Percentiles rank a stretch among this genome's conserved stretches.
phyloP scores from a whole-genome alignment of 129 eudicot genomes.

The Scalesia atractyloides region DNA sequence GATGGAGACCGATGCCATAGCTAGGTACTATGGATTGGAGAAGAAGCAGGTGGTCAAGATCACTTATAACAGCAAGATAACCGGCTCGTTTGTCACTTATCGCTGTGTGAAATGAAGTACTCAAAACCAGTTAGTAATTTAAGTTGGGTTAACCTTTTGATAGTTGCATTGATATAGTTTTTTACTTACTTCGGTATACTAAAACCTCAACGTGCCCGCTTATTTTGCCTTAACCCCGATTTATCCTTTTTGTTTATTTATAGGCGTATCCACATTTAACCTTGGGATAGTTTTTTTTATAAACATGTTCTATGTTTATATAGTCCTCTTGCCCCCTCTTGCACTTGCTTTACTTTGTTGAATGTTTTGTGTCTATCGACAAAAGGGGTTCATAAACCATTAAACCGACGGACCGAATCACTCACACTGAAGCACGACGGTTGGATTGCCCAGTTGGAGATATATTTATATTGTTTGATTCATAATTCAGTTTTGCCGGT shows the following conservation, averaged over 20 bases:
- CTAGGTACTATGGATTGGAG: constrained; percentile 56
- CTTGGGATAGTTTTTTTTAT: constrained; percentile 1
- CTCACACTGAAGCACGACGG: too few species aligned
- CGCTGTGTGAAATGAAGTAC: constrained; percentile 43
- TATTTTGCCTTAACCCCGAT: constrained; percentile 6
- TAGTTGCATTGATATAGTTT: constrained; percentile 6
- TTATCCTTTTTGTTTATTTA: constrained; percentile 3
- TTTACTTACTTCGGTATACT: constrained; percentile 20
- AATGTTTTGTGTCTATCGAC: neutral
- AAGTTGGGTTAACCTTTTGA: constrained; percentile 22
- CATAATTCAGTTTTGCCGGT: too few species aligned
- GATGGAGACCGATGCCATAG: constrained; percentile 52
- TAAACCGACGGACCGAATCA: neutral
- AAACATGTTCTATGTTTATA: constrained; percentile 16
- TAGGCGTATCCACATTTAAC: constrained; percentile 4
- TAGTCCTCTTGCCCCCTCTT: constrained; percentile 12
- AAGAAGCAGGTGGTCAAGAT: constrained; percentile 49
- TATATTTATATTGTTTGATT: neutral
- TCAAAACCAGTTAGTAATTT: neutral
- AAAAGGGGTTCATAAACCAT: neutral
- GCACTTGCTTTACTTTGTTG: constrained; percentile 15
- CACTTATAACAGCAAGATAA: constrained; percentile 31
- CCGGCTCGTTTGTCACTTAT: constrained; percentile 38
- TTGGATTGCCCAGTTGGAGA: neutral
- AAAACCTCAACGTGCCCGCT: constrained; percentile 11